Conservation (phyloP, 257 asterid genomes). For the Plantago ovata region DNA sequence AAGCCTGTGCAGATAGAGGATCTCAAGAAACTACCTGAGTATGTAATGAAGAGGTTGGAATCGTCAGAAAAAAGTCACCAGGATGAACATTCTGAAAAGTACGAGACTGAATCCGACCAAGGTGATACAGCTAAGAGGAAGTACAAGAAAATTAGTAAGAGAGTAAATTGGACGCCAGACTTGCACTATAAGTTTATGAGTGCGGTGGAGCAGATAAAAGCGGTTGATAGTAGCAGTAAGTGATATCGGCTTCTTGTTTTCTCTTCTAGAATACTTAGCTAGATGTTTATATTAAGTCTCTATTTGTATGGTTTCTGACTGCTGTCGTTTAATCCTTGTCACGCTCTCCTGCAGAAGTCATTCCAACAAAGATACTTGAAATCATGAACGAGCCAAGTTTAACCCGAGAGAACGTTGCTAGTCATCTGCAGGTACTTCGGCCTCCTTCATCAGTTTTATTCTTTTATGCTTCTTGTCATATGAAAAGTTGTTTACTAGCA, state of each 20-base stretch:
- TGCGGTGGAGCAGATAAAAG: background rate
- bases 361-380: conserved; percentile 12
- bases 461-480: background rate
- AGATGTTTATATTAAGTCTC: too few species aligned
- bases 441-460: background rate
- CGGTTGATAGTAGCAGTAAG: conserved; percentile 1
- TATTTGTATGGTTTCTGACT: background rate
- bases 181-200: conserved; percentile 3
- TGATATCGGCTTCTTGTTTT: too few species aligned
- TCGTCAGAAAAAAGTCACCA: conserved; percentile 2
- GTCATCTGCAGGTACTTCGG: conserved; percentile 14
- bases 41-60: conserved; percentile 5
- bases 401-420: conserved; percentile 8
- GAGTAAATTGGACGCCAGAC: conserved; percentile 1
- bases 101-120: background rate
- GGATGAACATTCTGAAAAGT: conserved; percentile 3
- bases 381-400: conserved; percentile 12
- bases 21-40: conserved; percentile 4
- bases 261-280: background rate
- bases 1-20: conserved; percentile 13
- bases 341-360: conserved; percentile 3
- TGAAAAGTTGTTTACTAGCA: background rate
- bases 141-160: background rate
- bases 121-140: conserved; percentile 9
- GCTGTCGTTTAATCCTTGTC: background rate